These are phyloP conservation scores for Lentinus brumalis DNA, from an alignment of 768 basidiomycete species.

Conservation along the genomic window DNA sequence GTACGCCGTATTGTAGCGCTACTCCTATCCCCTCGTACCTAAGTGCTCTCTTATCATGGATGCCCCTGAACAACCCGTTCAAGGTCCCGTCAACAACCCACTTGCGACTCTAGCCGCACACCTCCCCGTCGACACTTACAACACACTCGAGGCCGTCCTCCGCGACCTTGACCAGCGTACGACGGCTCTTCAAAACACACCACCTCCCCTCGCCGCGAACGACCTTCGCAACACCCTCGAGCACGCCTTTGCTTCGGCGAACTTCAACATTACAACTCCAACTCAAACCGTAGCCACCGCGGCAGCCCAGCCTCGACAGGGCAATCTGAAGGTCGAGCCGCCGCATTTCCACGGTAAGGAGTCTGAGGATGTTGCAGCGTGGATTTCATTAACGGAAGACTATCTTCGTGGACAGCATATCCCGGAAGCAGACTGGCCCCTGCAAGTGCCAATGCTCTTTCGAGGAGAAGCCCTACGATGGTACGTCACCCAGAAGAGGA, in stretches of 20 bases:
- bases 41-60: not conserved
- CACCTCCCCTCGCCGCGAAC: not conserved
- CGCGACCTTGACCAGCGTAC: slow-evolving; percentile 1
- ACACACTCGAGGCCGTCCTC: slow-evolving; percentile 1
- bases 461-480: not conserved
- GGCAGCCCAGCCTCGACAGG: no score
- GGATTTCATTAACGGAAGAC: slow-evolving; percentile 1
- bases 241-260: not conserved
- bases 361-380: slow-evolving; percentile 4
- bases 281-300: not conserved
- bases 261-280: not conserved
- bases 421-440: slow-evolving; percentile 3
- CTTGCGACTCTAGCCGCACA: not conserved
- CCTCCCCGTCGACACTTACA: not conserved
- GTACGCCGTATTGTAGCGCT: slow-evolving; percentile 6
- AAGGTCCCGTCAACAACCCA: not conserved
- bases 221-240: not conserved
- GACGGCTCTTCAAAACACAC: not conserved
- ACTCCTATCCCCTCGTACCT: not conserved
- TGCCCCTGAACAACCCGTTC: not conserved
- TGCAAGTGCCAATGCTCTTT: slow-evolving; percentile 13
- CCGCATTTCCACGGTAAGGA: slow-evolving; percentile 6
- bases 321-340: slow-evolving; percentile 2
- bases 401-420: slow-evolving; percentile 4
- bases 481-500: slow-evolving; percentile 4